Base-by-base conservation (phyloP, 352 stramenopile genomes). In the Phytophthora kernoviae region DNA sequence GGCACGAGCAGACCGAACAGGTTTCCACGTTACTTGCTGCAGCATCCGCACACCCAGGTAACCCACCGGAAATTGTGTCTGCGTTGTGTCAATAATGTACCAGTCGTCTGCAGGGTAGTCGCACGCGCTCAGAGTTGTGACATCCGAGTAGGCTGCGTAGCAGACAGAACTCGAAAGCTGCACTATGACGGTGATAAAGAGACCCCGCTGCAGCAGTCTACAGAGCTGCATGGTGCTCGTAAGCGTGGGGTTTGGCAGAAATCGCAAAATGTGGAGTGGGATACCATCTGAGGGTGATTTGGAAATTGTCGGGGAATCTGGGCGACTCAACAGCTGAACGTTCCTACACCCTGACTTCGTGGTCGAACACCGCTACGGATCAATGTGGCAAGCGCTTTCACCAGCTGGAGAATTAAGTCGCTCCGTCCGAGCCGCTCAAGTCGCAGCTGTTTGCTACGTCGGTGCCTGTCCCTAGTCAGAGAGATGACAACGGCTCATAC, bases 1-100 rank as follows among this genome's bases (percentile, higher is more conserved):
- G 72, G 53, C 75, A 85, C 2, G 59, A 54, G 36, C 75, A 85
- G 2, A 41, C 27, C 5, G 49, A 30, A 37, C 75, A 85, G 12
- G 62, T 17, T 7, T 2, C 17, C 11, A 4, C 33, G 30, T 57
- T 43, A 34, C 30, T 46, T 10, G 30, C 55, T 7, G 46, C 61
- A 22, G 46, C 20, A 14, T 57, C 68, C 9, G 56, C 18, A 45
- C 75, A 85, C 32, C 56, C 46, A 76, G 44, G 27, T 70, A 82
- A 5, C 70, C 75, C 4, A 45, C 27, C 12, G 72, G 70, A 41
- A 81, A 74, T 15, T 50, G n/a, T 15, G 26, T 56, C 40, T 73
- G 58, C 3, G 40, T 62, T 5, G 49, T 26, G 36, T 82, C 70
- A 34, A 60, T 53, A 32, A 79, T 67, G 49, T 85, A 82, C 8